Conservation (phyloP, 148 eudicot genomes). For the Cornus florida region DNA sequence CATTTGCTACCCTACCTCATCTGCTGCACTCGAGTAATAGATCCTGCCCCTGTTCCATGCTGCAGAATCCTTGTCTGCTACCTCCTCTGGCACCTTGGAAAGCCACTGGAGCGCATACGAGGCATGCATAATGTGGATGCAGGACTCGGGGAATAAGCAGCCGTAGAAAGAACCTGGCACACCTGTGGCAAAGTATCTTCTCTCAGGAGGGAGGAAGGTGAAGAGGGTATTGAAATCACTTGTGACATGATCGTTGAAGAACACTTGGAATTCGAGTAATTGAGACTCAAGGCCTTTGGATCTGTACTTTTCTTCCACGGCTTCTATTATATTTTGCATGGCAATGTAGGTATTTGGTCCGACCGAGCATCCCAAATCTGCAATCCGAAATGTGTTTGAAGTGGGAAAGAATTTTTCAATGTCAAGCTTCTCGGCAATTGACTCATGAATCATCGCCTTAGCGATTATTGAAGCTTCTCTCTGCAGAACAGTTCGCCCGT, state of each 20-base stretch:
- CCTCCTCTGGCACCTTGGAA: constrained; percentile 14
- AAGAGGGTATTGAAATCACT: constrained; percentile 26
- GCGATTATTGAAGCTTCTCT: constrained; percentile 16
- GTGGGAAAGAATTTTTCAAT: background rate
- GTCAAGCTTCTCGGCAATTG: constrained; percentile 14
- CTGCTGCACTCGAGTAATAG: constrained; percentile 5
- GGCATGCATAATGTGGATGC: constrained; percentile 14
- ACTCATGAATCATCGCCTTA: constrained; percentile 12
- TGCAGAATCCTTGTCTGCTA: background rate
- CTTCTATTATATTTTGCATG: constrained; percentile 10
- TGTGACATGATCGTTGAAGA: constrained; percentile 12
- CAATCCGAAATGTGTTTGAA: constrained; percentile 9
- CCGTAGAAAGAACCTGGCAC: constrained; percentile 19
- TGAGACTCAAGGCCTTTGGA: background rate
- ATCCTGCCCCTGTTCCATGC: constrained; percentile 29
- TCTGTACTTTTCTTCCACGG: background rate
- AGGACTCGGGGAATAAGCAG: constrained; percentile 16
- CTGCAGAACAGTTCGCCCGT: background rate
- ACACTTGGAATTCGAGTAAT: constrained; percentile 13
- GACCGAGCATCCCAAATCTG: constrained; percentile 20
- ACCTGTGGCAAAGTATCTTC: constrained; percentile 3
- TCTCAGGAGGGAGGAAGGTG: background rate
- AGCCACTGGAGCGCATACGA: constrained; percentile 26
- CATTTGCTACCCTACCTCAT: constrained; percentile 23
- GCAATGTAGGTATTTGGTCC: constrained; percentile 20